Evolutionary conservation across 139 green algal genomes (phyloP).

Genomic region (Yamagishiella unicocca): DNA sequence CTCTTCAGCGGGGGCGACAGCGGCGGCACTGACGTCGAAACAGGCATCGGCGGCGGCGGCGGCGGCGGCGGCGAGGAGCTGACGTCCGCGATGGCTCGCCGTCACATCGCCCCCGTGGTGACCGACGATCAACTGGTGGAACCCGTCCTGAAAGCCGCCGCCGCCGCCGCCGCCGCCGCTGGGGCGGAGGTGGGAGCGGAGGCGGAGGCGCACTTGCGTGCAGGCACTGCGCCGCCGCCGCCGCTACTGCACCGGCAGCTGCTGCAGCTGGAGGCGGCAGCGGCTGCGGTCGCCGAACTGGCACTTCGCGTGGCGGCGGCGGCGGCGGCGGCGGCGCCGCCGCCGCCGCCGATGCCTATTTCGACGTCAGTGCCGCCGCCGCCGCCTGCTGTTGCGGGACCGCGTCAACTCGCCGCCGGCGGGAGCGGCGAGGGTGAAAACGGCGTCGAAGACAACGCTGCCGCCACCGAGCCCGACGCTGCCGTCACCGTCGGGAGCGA

Average conservation of each 20-base stretch:
- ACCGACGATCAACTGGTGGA: not conserved
- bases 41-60: no score
- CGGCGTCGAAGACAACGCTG: not conserved
- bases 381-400: no score
- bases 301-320: not conserved
- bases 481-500: not conserved
- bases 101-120: not conserved
- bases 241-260: constrained; percentile 10
- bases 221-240: no score
- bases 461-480: not conserved
- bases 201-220: not conserved
- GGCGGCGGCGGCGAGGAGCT: not conserved
- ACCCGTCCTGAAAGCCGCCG: not conserved
- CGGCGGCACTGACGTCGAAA: not conserved
- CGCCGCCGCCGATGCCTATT: not conserved
- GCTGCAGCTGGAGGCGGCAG: not conserved
- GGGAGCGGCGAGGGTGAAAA: not conserved
- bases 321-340: not conserved
- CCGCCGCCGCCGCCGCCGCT: not conserved
- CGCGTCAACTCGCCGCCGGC: no score
- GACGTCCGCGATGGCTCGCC: not conserved
- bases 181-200: not conserved
- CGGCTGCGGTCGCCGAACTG: not conserved
- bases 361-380: not conserved
- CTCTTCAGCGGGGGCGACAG: no score